Evolutionary conservation across 306 rosid species (phyloP).

Genomic region (Cucurbita maxima): DNA sequence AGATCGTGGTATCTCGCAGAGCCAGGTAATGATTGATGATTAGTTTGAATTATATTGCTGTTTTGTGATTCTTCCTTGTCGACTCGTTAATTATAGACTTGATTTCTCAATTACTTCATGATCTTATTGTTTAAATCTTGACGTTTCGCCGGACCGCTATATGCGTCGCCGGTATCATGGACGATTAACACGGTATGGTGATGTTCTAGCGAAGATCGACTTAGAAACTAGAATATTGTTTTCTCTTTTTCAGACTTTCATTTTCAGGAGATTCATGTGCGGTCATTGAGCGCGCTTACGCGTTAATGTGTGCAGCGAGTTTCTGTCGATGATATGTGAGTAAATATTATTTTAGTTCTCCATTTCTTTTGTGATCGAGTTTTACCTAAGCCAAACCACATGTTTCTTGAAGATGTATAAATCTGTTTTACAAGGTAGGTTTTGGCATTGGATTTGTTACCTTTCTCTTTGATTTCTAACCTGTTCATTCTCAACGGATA

Average conservation of each 20-base stretch:
- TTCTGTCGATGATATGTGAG: neutral
- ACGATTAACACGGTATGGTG: neutral
- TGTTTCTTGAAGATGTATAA: too few relatives aligned
- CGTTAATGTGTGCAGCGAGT: neutral
- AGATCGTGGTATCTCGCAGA: constrained; percentile 36
- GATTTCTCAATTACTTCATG: neutral
- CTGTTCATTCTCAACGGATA: neutral
- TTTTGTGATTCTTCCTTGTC: neutral
- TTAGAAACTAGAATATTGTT: neutral
- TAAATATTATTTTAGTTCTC: neutral
- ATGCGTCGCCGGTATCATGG: neutral
- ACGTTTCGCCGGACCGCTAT: neutral
- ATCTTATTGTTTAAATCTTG: neutral
- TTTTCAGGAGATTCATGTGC: neutral
- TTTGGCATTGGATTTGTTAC: neutral
- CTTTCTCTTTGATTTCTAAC: neutral
- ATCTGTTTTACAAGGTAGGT: neutral
- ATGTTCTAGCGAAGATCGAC: neutral
- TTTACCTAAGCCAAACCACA: too few relatives aligned
- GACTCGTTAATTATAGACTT: neutral
- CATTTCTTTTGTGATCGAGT: too few relatives aligned
- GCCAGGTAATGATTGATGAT: neutral
- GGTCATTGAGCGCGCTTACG: neutral
- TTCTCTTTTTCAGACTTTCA: neutral
- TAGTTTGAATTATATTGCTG: neutral